phyloP scores from a whole-genome alignment of 495 filamentous ascomycete species.

The Daldinia vernicosa region DNA sequence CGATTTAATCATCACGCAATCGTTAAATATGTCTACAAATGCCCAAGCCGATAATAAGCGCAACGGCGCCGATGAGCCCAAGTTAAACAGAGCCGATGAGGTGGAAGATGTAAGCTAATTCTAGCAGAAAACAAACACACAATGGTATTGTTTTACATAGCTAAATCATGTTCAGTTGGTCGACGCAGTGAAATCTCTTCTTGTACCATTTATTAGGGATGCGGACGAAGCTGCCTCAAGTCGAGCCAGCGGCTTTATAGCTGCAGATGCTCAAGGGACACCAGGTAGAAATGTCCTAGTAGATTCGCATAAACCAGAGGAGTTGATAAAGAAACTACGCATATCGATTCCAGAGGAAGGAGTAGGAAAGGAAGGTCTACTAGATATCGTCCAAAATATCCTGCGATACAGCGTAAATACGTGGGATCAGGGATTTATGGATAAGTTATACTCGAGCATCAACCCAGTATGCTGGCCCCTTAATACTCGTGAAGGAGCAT shows the following conservation, averaged over 20 bases:
- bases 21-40: constrained; percentile 25
- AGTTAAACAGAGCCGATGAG: constrained; percentile 59
- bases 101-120: constrained; percentile 62
- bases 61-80: constrained; percentile 7
- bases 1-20: neutral
- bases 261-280: constrained; percentile 52
- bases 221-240: constrained; percentile 71
- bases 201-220: constrained; percentile 79
- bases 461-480: constrained; percentile 67
- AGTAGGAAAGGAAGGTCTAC: constrained; percentile 77
- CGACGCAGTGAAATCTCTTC: constrained; percentile 73
- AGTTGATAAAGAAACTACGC: constrained; percentile 70
- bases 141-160: neutral
- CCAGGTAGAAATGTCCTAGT: constrained; percentile 69
- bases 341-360: constrained; percentile 69
- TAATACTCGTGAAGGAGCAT: neutral
- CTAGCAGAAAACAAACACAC: neutral
- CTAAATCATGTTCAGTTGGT: constrained; percentile 65
- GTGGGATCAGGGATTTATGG: constrained; percentile 94
- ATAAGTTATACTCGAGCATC: constrained; percentile 88
- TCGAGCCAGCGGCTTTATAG: constrained; percentile 61
- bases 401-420: constrained; percentile 91
- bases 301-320: constrained; percentile 73
- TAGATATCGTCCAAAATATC: constrained; percentile 70
- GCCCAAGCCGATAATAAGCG: constrained; percentile 22